Conservation (phyloP, 1,284 basidiomycete species). For the Ustilago tritici region DNA sequence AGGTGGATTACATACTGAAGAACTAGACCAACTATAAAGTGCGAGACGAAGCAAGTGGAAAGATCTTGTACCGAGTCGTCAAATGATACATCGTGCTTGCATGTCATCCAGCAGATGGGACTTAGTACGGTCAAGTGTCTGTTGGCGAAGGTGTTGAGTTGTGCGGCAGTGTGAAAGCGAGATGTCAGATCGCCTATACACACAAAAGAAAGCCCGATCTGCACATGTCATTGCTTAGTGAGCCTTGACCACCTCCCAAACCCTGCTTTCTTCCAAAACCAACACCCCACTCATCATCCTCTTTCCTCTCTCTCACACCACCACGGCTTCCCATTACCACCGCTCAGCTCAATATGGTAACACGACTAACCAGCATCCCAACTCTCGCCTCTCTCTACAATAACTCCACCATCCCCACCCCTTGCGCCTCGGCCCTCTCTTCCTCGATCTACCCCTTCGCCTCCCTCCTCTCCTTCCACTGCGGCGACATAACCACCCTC, state of each 20-base stretch:
- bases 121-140: too few species aligned
- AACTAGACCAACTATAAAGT: not conserved
- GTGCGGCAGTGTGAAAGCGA: not conserved
- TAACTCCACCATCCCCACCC: slow-evolving; percentile 7
- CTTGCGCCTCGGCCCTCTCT: slow-evolving; percentile 14
- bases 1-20: not conserved
- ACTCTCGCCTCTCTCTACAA: slow-evolving; percentile 37
- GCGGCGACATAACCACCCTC: slow-evolving; percentile 45
- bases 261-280: not conserved
- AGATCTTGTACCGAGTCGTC: not conserved
- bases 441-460: slow-evolving; percentile 33
- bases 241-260: slow-evolving; percentile 4
- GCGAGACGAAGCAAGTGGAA: not conserved
- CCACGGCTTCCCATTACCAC: not conserved
- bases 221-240: not conserved
- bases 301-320: not conserved
- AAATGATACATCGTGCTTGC: not conserved
- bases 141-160: too few species aligned
- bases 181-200: not conserved
- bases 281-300: not conserved
- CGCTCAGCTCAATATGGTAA: slow-evolving; percentile 12
- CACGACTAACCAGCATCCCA: slow-evolving; percentile 20
- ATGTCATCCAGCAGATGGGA: too few species aligned
- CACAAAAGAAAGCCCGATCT: not conserved
- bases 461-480: slow-evolving; percentile 13